These are phyloP conservation scores for Mycena sp. DNA, from an alignment of 1,284 basidiomycete genomes.

Conservation along the genomic window DNA sequence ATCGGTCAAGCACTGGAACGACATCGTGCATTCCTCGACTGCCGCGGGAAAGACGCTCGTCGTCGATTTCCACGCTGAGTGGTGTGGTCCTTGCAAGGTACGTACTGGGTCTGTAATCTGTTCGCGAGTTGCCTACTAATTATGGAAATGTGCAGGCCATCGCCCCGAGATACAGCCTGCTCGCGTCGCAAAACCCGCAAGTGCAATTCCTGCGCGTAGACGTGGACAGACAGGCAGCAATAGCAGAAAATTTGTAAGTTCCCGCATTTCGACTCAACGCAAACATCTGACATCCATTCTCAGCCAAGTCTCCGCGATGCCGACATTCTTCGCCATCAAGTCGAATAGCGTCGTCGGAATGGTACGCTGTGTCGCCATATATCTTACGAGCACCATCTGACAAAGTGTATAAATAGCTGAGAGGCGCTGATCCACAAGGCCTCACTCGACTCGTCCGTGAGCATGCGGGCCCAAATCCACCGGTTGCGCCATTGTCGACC, in stretches of 20 bases:
- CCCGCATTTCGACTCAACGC: neutral
- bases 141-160: constrained; percentile 22
- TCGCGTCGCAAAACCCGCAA: constrained; percentile 34
- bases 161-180: constrained; percentile 33
- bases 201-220: constrained; percentile 37
- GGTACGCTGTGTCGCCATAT: constrained; percentile 7
- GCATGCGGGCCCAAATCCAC: constrained; percentile 24
- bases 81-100: constrained; percentile 39
- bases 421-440: constrained; percentile 35
- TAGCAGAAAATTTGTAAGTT: constrained; percentile 27
- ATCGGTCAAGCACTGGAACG: constrained; percentile 36
- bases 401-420: constrained; percentile 6
- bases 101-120: neutral
- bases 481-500: neutral
- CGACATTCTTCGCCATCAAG: constrained; percentile 38
- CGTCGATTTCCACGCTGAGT: constrained; percentile 36
- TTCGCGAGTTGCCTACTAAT: neutral
- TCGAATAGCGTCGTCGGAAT: constrained; percentile 26
- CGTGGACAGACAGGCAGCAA: constrained; percentile 33
- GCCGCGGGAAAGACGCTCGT: constrained; percentile 32
- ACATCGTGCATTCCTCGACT: constrained; percentile 28
- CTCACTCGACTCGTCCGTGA: constrained; percentile 30
- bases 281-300: neutral
- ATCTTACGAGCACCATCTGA: neutral
- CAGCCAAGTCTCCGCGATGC: constrained; percentile 37